Base-by-base conservation (phyloP, 208 protist species). In the Crithidia mellificae region DNA sequence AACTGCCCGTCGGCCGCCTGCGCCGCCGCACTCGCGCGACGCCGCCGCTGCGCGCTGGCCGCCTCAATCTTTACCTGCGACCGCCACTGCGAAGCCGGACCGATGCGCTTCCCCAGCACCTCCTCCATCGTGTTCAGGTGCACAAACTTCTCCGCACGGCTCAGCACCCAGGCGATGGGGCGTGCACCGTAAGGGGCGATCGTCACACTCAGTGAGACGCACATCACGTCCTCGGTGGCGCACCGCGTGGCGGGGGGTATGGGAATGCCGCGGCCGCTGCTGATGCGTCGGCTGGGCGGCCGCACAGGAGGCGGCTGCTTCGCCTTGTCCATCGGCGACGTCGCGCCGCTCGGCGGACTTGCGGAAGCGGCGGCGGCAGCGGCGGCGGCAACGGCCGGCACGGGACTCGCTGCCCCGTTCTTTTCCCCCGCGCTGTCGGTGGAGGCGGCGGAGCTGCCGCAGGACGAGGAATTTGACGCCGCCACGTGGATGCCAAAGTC, bases 121-220 rank as follows among this genome's bases (percentile, higher is more conserved):
- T 58, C 55, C 22, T 76, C 56, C 39, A 76, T 22, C 15, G 41
- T 7, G 17, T 50, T 38, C 27, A 61, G 6, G n/a, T 69, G 46
- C 14, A 50, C 56, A 22, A 29, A n/a, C 56, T 56, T 62, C 43
- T 66, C 51, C 4, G 61, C 46, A 17, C 46, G 34, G 30, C 55
- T 66, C 15, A 85, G 49, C 65, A 84, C 74, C 79, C 79, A 87
- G 20, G 76, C 81, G 27, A 87, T 81, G 20, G 79, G 85, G 14
- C 73, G 70, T 15, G 85, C 78, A 19, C 77, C 81, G 64, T 77
- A 82, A 22, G 85, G 85, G 46, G 74, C 68, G 50, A 91, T 59
- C 24, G 54, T 66, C 1, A 72, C 63, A 2, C 22, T 49, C 25
- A 82, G 27, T 9, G 43, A 44, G 8, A 77, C 39, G 38, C 46